Percentiles rank a stretch among this genome's conserved stretches.
Evolutionary conservation across 352 stramenopile species (phyloP).

Genomic region (Phytophthora tentaculata): DNA sequence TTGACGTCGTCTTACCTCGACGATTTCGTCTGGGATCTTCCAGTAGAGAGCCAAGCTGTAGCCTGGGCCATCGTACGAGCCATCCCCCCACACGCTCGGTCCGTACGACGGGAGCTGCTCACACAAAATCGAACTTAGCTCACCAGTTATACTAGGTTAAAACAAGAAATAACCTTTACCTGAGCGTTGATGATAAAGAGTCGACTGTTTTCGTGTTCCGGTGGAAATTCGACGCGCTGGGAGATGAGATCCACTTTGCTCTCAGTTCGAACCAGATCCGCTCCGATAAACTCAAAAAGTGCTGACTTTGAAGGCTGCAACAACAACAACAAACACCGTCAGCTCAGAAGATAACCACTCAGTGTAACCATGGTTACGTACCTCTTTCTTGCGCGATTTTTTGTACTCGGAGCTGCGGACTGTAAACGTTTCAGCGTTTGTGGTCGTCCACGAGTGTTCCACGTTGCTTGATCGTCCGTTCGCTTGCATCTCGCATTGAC

Average conservation of each 20-base stretch:
- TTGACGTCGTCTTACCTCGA: slow-evolving; percentile 42
- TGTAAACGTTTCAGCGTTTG: slow-evolving; percentile 66
- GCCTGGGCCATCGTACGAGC: slow-evolving; percentile 65
- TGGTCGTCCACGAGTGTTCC: slow-evolving; percentile 58
- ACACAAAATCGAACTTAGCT: not conserved
- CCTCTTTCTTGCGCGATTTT: slow-evolving; percentile 81
- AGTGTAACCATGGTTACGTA: no score
- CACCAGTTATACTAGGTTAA: not conserved
- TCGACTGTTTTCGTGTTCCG: slow-evolving; percentile 55
- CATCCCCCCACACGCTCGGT: slow-evolving; percentile 77
- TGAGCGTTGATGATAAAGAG: slow-evolving; percentile 87
- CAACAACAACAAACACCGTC: slow-evolving; percentile 2
- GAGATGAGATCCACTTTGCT: slow-evolving; percentile 80
- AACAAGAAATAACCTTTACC: slow-evolving; percentile 33
- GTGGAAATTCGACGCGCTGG: slow-evolving; percentile 70
- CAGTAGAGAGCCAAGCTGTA: slow-evolving; percentile 85
- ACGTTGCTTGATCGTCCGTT: slow-evolving; percentile 58
- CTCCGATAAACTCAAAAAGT: slow-evolving; percentile 82
- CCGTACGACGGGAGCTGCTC: slow-evolving; percentile 74
- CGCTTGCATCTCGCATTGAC: slow-evolving; percentile 47
- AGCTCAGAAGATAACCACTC: not conserved
- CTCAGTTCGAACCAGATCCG: slow-evolving; percentile 73
- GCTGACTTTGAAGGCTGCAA: slow-evolving; percentile 55
- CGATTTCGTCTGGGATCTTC: slow-evolving; percentile 71
- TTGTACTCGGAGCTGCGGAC: slow-evolving; percentile 85